A percentile compares a stretch with the other conserved stretches of the same genome.
phyloP scores from a whole-genome alignment of 306 rosid genomes.

The Vigna angularis region DNA sequence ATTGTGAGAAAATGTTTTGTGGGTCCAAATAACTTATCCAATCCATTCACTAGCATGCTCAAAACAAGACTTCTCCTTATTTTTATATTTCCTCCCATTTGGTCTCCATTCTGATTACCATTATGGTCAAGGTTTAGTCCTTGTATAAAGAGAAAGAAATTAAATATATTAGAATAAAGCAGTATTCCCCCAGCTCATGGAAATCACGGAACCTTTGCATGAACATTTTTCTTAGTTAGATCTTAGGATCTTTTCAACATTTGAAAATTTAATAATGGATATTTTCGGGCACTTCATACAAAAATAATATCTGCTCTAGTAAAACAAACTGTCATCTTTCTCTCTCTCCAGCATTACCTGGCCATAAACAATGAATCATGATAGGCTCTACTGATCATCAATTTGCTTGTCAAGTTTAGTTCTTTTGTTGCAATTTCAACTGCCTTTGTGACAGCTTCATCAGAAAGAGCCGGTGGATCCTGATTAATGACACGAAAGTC shows the following conservation, averaged over 20 bases:
- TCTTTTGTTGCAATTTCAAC: constrained; percentile 79
- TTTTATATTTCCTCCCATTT: background rate
- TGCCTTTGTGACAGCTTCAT: constrained; percentile 66
- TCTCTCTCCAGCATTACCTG: constrained; percentile 60
- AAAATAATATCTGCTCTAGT: constrained; percentile 12
- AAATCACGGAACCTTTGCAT: constrained; percentile 7
- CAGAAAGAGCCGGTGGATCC: constrained; percentile 93
- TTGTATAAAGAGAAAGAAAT: constrained; percentile 16
- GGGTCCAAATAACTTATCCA: constrained; percentile 8
- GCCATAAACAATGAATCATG: constrained; percentile 96
- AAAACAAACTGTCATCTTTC: constrained; percentile 31
- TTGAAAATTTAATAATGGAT: constrained; percentile 4
- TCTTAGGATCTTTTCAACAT: constrained; percentile 1
- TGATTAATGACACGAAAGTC: constrained; percentile 82
- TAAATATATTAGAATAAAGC: constrained; percentile 16
- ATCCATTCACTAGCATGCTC: background rate
- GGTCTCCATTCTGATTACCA: background rate
- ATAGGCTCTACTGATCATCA: constrained; percentile 96
- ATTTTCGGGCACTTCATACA: background rate
- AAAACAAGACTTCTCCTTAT: background rate
- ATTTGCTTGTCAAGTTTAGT: constrained; percentile 79
- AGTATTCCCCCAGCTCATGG: background rate
- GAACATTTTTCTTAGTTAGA: constrained; percentile 14
- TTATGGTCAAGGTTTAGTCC: constrained; percentile 7
- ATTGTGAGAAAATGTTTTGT: background rate